Percentiles rank a stretch among this genome's conserved stretches.
phyloP scores from a whole-genome alignment of 2,329 filamentous ascomycete genomes.

The Xylaria sp. region DNA sequence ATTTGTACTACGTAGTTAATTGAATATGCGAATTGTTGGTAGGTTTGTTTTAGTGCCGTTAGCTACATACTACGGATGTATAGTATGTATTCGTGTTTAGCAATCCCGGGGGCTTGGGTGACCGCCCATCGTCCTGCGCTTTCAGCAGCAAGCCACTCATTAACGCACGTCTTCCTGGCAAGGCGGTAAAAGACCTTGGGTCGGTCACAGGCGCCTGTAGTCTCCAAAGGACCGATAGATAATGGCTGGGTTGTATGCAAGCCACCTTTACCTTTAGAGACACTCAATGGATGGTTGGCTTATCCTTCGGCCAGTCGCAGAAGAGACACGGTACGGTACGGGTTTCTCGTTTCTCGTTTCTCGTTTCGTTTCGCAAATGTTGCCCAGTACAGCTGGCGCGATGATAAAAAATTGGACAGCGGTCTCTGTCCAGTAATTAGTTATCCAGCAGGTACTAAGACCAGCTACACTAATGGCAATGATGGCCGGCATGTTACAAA shows the following conservation, averaged over 20 bases:
- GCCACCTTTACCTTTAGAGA: constrained; percentile 28
- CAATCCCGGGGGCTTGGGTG: constrained; percentile 26
- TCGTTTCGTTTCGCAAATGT: neutral
- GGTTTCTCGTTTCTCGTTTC: no score
- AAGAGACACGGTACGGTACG: constrained; percentile 10
- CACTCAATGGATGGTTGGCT: constrained; percentile 10
- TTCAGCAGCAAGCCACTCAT: constrained; percentile 30
- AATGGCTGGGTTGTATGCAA: constrained; percentile 31
- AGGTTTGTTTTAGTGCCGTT: constrained; percentile 11
- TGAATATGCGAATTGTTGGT: neutral
- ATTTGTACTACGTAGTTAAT: constrained; percentile 7
- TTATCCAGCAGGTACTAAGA: neutral
- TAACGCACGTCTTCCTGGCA: constrained; percentile 13
- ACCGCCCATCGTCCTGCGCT: constrained; percentile 15
- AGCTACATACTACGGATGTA: neutral
- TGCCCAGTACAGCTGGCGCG: neutral
- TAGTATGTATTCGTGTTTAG: neutral
- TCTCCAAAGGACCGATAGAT: constrained; percentile 13
- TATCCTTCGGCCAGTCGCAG: constrained; percentile 12
- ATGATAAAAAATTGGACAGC: constrained; percentile 1
- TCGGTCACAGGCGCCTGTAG: constrained; percentile 6
- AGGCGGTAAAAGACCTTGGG: constrained; percentile 13
- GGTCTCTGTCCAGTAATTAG: neutral
- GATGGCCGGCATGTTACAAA: neutral
- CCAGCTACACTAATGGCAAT: neutral